Base-by-base conservation (phyloP, 371 early-diverging fungal genomes). In the Saksenaea oblongispora region DNA sequence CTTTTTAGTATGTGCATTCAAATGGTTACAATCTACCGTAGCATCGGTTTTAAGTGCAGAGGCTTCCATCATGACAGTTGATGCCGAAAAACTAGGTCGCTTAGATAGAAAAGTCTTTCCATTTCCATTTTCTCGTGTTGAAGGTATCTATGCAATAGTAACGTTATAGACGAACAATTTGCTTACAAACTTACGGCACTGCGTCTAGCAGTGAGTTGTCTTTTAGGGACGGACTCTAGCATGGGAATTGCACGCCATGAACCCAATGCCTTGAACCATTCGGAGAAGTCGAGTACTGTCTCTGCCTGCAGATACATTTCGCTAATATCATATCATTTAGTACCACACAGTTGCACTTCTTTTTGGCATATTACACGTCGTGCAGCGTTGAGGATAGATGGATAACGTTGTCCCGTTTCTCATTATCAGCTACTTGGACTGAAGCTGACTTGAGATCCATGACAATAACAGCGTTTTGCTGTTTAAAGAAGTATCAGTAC, bases 391-490 rank as follows among this genome's bases (percentile, higher is more conserved):
- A 58, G n/a, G 5, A 41, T 14, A 72, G 42, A 24, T 65, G 68
- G 28, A 73, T 70, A 2, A 73, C 70, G 59, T 64, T 70, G 47
- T 69, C 69, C 55, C 73, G 54, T 54, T 73, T 73, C 47, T 73
- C 73, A 0, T 44, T 56, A n/a, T 73, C 70, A 28, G 64, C 64
- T 62, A 62, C 51, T 54, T 58, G 41, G 13, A 73, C 62, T 35
- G 28, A 64, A 15, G 61, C 65, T 34, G 44, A 59, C 24, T 61
- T 65, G n/a, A 68, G 47, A 36, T 71, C 61, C 17, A 61, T 42
- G 18, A 65, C 41, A 22, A 61, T 24, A 17, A 69, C 27, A 34
- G 62, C 42, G 44, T 62, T 58, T 66, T 64, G 64, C 22, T 18
- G 10, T n/a, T 14, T n/a, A 39, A 1, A 39, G 3, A 39, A 39